These are phyloP conservation scores for Rhizopogon vesiculosus DNA, from an alignment of 768 basidiomycete species.

Conservation along the genomic window DNA sequence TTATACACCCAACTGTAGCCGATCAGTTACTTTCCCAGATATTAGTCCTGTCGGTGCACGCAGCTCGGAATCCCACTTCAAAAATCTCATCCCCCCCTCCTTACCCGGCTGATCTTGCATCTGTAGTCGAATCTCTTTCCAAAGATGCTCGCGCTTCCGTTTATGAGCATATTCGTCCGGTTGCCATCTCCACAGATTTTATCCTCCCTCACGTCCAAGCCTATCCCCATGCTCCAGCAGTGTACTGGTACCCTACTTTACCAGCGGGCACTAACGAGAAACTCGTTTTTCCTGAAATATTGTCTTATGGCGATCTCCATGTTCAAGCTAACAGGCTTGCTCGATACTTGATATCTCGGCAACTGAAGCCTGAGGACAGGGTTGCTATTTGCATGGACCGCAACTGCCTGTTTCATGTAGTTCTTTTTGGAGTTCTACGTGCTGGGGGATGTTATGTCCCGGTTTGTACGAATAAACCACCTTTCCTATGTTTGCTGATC, in stretches of 20 bases:
- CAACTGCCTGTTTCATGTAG: slow-evolving; percentile 35
- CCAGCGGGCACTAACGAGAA: not conserved
- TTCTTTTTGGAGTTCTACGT: slow-evolving; percentile 39
- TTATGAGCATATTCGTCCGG: slow-evolving; percentile 15
- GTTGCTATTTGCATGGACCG: slow-evolving; percentile 44
- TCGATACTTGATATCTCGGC: slow-evolving; percentile 33
- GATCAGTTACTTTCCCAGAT: slow-evolving; percentile 16
- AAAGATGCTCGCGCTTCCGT: slow-evolving; percentile 1
- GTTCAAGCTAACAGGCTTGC: slow-evolving; percentile 35
- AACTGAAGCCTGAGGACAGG: slow-evolving; percentile 33
- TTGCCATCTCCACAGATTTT: slow-evolving; percentile 18
- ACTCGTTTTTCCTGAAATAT: slow-evolving; percentile 3
- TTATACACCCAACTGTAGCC: slow-evolving; percentile 9
- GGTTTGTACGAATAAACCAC: slow-evolving; percentile 21
- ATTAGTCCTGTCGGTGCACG: slow-evolving; percentile 3
- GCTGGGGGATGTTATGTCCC: slow-evolving; percentile 51
- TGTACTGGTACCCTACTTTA: slow-evolving; percentile 18
- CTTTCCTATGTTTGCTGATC: not conserved
- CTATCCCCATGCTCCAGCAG: slow-evolving; percentile 12
- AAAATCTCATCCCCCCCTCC: slow-evolving; percentile 6
- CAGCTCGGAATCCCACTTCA: slow-evolving; percentile 2
- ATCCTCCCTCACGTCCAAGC: slow-evolving; percentile 14
- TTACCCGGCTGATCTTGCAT: slow-evolving; percentile 12
- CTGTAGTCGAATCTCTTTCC: slow-evolving; percentile 12
- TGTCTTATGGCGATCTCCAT: slow-evolving; percentile 32